phyloP scores from a whole-genome alignment of 1,284 basidiomycete species.

The Phenoliferia sp. region DNA sequence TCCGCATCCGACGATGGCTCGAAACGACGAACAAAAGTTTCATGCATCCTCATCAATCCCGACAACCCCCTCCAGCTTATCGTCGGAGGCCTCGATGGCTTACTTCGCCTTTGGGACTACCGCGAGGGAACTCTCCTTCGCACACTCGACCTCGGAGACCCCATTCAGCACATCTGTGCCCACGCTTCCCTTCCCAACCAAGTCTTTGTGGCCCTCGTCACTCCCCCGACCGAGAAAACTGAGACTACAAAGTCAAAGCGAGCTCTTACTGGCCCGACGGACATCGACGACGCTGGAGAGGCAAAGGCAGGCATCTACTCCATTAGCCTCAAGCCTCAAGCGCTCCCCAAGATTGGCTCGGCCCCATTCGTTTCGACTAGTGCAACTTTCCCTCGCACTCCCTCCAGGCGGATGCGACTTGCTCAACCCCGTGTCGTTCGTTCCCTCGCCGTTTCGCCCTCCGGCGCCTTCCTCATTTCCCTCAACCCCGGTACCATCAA shows the following conservation, averaged over 20 bases:
- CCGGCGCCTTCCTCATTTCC: conserved; percentile 43
- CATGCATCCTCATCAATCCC: conserved; percentile 72
- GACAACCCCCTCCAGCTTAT: conserved; percentile 85
- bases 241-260: not conserved
- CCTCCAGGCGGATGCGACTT: conserved; percentile 61
- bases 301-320: conserved; percentile 10
- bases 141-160: conserved; percentile 62
- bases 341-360: not conserved
- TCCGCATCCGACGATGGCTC: conserved; percentile 51
- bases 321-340: conserved; percentile 6
- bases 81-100: conserved; percentile 77
- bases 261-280: not conserved
- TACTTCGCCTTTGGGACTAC: conserved; percentile 87
- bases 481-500: conserved; percentile 23
- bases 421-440: conserved; percentile 53
- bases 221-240: conserved; percentile 24
- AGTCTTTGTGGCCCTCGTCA: conserved; percentile 52
- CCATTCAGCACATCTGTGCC: conserved; percentile 67
- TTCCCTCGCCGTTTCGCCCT: conserved; percentile 71
- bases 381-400: conserved; percentile 52
- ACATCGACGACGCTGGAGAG: conserved; percentile 8
- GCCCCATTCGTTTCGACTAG: conserved; percentile 49
- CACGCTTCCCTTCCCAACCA: conserved; percentile 62
- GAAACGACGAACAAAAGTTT: conserved; percentile 46
- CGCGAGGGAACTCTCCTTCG: conserved; percentile 76